Evolutionary conservation across 1,139 yeast species (phyloP).

Genomic region (Trichomonascaceae sp.): DNA sequence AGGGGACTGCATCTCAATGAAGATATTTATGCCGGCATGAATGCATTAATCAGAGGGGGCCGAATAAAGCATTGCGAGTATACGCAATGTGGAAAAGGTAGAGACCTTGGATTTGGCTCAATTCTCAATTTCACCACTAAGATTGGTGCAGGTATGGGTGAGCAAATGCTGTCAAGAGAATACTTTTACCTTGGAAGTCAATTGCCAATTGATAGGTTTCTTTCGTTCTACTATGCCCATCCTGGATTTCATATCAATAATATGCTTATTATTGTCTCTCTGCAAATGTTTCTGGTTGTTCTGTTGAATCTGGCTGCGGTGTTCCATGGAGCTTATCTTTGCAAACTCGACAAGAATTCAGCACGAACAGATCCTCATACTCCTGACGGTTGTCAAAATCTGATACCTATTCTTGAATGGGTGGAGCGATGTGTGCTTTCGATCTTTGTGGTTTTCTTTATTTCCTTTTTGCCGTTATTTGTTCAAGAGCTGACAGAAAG

Average conservation of each 20-base stretch:
- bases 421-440: constrained; percentile 73
- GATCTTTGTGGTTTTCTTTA: constrained; percentile 75
- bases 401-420: constrained; percentile 75
- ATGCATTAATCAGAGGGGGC: constrained; percentile 74
- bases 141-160: constrained; percentile 96
- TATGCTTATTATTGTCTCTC: constrained; percentile 67
- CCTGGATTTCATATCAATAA: constrained; percentile 88
- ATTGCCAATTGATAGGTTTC: constrained; percentile 69
- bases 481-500: constrained; percentile 77
- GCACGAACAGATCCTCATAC: constrained; percentile 54
- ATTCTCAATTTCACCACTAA: constrained; percentile 80
- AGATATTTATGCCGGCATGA: constrained; percentile 90
- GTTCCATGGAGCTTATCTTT: constrained; percentile 46
- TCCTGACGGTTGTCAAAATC: constrained; percentile 72
- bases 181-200: constrained; percentile 76
- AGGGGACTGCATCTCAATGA: constrained; percentile 81
- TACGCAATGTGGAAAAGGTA: constrained; percentile 86
- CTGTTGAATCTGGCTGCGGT: constrained; percentile 64
- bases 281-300: constrained; percentile 63
- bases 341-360: constrained; percentile 47
- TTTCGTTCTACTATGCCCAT: constrained; percentile 85
- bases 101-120: constrained; percentile 83
- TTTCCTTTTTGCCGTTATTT: constrained; percentile 72
- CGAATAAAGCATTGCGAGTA: constrained; percentile 83
- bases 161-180: constrained; percentile 77